Evolutionary conservation across 306 rosid genomes (phyloP), one percentile per base, ranked within the genome.

Genomic region (Vicia sativa): DNA sequence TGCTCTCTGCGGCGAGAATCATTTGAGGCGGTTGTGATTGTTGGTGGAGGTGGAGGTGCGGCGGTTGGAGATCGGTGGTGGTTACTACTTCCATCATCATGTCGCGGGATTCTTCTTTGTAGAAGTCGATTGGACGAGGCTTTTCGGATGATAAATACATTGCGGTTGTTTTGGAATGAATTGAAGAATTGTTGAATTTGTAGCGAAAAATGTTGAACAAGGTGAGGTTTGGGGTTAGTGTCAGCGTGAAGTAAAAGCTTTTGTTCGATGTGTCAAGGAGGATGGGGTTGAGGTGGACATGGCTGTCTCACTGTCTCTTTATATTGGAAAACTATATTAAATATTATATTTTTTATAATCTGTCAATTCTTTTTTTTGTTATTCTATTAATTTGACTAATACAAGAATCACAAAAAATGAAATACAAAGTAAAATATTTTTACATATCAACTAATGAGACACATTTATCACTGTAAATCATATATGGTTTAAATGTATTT

Each of bases 71-170:
- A 8, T 75, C 80, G 11, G 67, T 80, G 71, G 73, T 78, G 13
- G 92, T 41, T 8, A 80, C 89, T 0, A 87, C 89, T 71, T 91
- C 97, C 26, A 91, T 84, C 83, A 91, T 85, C 92, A 87, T 79
- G 54, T 89, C 92, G 13, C 90, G 79, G 7, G 74, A 77, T 72
- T 81, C 90, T 57, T 83, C 87, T 41, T 89, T 89, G 89, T 85
- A 85, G 77, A 87, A 87, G 68, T 84, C 85, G 16, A 89, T 81
- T 9, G 95, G 83, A 5, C 87, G 90, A 4, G 95, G 92, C 65
- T 92, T 87, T 44, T 87, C 92, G 0, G 95, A 78, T 0, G 95
- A 78, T 74, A 86, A 25, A 72, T 89, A 92, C 96, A 91, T 92
- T 29, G 37, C 23, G 2, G 25, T 63, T 9, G n/a, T 68, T 14